phyloP scores from a whole-genome alignment of 2,329 filamentous ascomycete genomes.

The Exophiala lecanii-corni region DNA sequence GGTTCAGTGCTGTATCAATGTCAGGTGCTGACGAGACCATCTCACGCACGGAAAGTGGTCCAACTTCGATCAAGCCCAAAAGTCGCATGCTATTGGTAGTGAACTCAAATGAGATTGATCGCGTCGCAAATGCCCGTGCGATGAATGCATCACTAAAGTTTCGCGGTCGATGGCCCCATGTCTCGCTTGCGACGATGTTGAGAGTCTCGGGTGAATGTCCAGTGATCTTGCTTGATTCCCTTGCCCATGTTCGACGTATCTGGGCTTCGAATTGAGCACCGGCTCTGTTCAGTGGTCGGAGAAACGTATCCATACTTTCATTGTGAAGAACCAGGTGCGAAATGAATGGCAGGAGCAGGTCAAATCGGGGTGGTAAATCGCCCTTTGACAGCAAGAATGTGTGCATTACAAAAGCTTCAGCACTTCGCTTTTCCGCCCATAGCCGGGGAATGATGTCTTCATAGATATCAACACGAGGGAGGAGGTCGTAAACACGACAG shows the following conservation, averaged over 20 bases:
- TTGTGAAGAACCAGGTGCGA: conserved; percentile 30
- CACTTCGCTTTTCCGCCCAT: conserved; percentile 33
- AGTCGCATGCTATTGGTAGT: conserved; percentile 66
- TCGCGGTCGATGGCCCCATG: conserved; percentile 33
- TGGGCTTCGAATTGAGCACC: conserved; percentile 26
- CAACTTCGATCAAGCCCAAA: conserved; percentile 67
- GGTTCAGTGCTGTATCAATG: conserved; percentile 51
- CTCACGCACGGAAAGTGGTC: conserved; percentile 71
- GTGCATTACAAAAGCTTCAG: conserved; percentile 45
- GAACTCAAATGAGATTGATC: conserved; percentile 66
- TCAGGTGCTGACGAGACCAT: conserved; percentile 63
- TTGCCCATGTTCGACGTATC: conserved; percentile 13
- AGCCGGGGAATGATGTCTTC: conserved; percentile 38
- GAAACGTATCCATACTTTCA: conserved; percentile 11
- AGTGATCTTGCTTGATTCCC: conserved; percentile 12
- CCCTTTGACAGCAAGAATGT: conserved; percentile 36
- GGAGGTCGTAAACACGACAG: conserved; percentile 38
- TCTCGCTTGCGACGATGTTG: conserved; percentile 21
- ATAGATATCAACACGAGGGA: conserved; percentile 40
- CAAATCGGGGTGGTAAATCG: conserved; percentile 39
- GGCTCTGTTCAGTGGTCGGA: conserved; percentile 22
- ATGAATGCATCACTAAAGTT: conserved; percentile 64
- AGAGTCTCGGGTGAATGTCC: conserved; percentile 28
- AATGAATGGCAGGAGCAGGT: conserved; percentile 39
- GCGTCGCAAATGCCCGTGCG: conserved; percentile 76